Percentiles rank a stretch among this genome's conserved stretches.
Conservation (phyloP, 108 stramenopile species). For the Cyclotella choctawhatcheeana region DNA sequence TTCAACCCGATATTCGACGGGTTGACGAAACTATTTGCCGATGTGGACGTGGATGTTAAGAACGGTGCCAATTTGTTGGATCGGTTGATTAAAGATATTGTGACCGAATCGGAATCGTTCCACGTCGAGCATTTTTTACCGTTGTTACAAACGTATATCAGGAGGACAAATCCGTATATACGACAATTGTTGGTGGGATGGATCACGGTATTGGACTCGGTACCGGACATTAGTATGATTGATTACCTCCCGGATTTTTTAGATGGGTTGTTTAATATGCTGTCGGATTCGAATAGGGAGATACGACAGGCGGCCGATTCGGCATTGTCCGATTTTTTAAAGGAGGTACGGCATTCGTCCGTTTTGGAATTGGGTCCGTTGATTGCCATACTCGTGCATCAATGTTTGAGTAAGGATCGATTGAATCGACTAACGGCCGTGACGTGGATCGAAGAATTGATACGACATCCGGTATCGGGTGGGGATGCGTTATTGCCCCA, state of each 20-base stretch:
- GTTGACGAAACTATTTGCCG: slow-evolving; percentile 94
- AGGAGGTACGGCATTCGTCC: slow-evolving; percentile 87
- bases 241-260: slow-evolving; percentile 96
- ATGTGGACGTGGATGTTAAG: slow-evolving; percentile 98
- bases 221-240: slow-evolving; percentile 96
- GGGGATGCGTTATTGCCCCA: slow-evolving; percentile 89
- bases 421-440: slow-evolving; percentile 94
- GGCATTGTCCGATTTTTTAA: slow-evolving; percentile 85
- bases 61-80: slow-evolving; percentile 97
- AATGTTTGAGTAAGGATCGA: slow-evolving; percentile 94
- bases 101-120: slow-evolving; percentile 92
- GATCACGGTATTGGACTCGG: slow-evolving; percentile 96
- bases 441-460: slow-evolving; percentile 95
- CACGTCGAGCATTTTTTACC: slow-evolving; percentile 96
- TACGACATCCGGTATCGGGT: slow-evolving; percentile 90
- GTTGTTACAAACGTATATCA: slow-evolving; percentile 94
- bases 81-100: slow-evolving; percentile 95
- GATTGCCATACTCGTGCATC: slow-evolving; percentile 91
- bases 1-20: slow-evolving; percentile 98
- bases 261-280: slow-evolving; percentile 97
- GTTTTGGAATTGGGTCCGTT: slow-evolving; percentile 96
- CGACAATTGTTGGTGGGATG: slow-evolving; percentile 97
- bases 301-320: slow-evolving; percentile 92
- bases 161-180: slow-evolving; percentile 95
- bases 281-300: slow-evolving; percentile 95